These are phyloP conservation scores for Phylloporus sp. DNA, from an alignment of 768 basidiomycete species.

Conservation along the genomic window DNA sequence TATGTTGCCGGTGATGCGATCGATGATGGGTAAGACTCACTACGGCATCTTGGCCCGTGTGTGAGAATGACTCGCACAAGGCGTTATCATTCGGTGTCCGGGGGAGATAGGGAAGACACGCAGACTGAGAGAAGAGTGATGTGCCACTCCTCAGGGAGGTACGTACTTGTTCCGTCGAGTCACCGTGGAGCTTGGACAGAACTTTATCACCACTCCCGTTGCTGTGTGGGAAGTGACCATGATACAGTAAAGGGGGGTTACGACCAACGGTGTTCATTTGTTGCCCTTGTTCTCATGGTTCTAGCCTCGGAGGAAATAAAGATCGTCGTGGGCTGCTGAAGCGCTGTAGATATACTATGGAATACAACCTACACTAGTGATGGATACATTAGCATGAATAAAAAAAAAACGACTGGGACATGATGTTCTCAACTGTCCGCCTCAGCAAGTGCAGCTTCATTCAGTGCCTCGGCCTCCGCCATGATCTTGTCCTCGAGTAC, in stretches of 20 bases:
- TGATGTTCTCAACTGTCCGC: slow-evolving; percentile 39
- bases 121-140: too few relatives aligned
- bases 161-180: too few relatives aligned
- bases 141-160: too few relatives aligned
- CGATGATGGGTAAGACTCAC: not conserved
- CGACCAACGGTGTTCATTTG: not conserved
- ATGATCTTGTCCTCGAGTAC: slow-evolving; percentile 82
- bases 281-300: not conserved
- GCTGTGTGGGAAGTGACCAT: not conserved
- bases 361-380: not conserved
- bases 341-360: not conserved
- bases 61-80: not conserved
- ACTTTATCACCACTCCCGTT: not conserved
- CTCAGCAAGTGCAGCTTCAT: slow-evolving; percentile 70
- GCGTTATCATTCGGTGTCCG: not conserved
- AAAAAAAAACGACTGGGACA: not conserved
- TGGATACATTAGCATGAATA: slow-evolving; percentile 11
- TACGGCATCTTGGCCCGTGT: not conserved
- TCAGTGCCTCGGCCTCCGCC: slow-evolving; percentile 77
- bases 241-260: not conserved
- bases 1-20: too few relatives aligned
- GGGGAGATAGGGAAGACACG: too few relatives aligned
- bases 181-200: not conserved
- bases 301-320: not conserved
- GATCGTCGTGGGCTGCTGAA: not conserved